Evolutionary conservation across 495 filamentous ascomycete genomes (phyloP).

Genomic region (Xylaria castorea): DNA sequence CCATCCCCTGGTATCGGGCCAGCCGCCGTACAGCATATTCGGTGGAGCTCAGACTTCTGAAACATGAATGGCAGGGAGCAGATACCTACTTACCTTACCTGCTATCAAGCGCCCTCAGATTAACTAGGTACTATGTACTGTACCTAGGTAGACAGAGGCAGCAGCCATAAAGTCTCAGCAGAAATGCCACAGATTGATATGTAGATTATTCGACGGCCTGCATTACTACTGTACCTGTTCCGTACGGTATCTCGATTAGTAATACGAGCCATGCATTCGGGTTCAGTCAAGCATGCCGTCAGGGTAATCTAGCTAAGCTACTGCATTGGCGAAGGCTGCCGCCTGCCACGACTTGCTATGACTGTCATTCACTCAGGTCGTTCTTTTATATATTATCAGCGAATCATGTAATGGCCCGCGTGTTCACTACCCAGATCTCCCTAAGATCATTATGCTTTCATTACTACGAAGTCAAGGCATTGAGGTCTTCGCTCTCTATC

Average conservation of each 20-base stretch:
- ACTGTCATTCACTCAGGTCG: not conserved
- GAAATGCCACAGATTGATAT: not conserved
- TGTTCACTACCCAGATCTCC: not conserved
- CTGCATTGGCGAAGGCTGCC: no score
- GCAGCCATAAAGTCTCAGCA: not conserved
- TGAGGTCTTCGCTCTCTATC: not conserved
- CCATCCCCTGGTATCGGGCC: not conserved
- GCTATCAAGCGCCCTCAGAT: no score
- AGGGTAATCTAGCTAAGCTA: not conserved
- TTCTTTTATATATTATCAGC: not conserved
- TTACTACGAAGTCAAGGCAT: not conserved
- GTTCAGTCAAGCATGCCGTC: not conserved
- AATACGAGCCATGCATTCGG: not conserved
- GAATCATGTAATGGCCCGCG: not conserved
- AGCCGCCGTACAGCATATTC: constrained; percentile 1
- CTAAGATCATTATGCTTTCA: not conserved
- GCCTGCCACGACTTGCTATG: not conserved
- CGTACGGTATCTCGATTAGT: not conserved
- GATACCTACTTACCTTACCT: not conserved
- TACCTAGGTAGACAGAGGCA: not conserved
- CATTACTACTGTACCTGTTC: not conserved
- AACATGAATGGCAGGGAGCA: constrained; percentile 1
- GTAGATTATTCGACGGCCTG: not conserved
- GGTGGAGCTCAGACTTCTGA: constrained; percentile 8
- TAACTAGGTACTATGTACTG: no score